Base-by-base conservation (phyloP, 2,329 filamentous ascomycete genomes). In the Penicillium corylophilum region DNA sequence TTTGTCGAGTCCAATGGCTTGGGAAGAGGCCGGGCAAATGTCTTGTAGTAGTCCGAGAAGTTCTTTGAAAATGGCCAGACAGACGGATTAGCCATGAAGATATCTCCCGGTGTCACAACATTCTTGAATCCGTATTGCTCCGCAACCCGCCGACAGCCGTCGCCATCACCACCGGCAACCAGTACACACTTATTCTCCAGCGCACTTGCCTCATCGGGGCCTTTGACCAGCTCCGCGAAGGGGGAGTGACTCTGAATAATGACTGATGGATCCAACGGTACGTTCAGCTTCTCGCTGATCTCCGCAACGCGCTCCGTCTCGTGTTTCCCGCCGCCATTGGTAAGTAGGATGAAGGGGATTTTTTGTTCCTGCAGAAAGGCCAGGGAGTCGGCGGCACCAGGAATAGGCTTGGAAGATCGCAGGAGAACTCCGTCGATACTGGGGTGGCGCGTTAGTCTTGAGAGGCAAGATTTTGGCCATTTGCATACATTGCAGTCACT, bases 341-440 rank as follows among this genome's bases (percentile, higher is more conserved):
- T 99, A 56, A 99, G 80, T 29, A 99, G 83, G 64, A 99, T 93
- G 74, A 95, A 97, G 12, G 92, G 92, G 41, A 96, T 90, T 42
- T 82, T 79, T 65, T 91, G 81, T 42, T 80, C 74, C 61, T 91
- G 84, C 18, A 97, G 84, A 64, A 85, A 87, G 26, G 78, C 76
- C 18, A 99, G 81, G 13, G 91, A 82, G 64, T 89, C 80, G 1
- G 83, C 78, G 1, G 94, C 93, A 28, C 89, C 87, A 1, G 90
- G 87, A 42, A 97, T 85, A 3, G 89, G 85, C 56, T 86, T 83
- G 4, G 88, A 84, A 54, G 88, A 88, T 65, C 92, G 90, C 28
- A 97, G 81, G 18, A 99, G 83, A n/a, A 99, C 94, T 50, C 94
- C 94, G 71, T 99, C 94, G 68, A 99, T 95, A 71, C 84, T 88